phyloP scores from a whole-genome alignment of 1,139 yeast species.

The Debaryomyces robertsiae region DNA sequence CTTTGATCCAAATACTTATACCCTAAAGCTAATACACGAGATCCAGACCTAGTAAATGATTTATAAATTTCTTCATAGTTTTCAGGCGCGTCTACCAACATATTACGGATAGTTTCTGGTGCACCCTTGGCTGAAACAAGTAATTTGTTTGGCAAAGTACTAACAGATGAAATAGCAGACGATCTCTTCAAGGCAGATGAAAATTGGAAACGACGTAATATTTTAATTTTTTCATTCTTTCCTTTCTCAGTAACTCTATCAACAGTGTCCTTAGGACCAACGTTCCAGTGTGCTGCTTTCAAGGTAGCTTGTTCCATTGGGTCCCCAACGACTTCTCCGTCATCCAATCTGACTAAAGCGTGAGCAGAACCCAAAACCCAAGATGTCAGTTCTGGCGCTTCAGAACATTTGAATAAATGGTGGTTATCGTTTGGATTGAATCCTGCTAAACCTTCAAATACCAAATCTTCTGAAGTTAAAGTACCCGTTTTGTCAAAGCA shows the following conservation, averaged over 20 bases:
- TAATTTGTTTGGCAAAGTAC: slow-evolving; percentile 51
- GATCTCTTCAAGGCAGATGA: slow-evolving; percentile 96
- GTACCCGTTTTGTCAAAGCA: slow-evolving; percentile 99
- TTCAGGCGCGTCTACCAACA: slow-evolving; percentile 72
- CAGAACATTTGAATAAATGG: slow-evolving; percentile 58
- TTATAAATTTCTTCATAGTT: slow-evolving; percentile 85
- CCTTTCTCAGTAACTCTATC: slow-evolving; percentile 42
- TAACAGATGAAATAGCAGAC: slow-evolving; percentile 75
- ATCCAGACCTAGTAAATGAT: slow-evolving; percentile 91
- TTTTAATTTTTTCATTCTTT: slow-evolving; percentile 59
- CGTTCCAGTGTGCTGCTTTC: slow-evolving; percentile 83
- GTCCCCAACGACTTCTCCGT: slow-evolving; percentile 97
- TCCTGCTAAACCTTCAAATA: slow-evolving; percentile 96
- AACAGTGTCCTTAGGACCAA: slow-evolving; percentile 72
- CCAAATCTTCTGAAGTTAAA: slow-evolving; percentile 93
- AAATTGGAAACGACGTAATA: slow-evolving; percentile 93
- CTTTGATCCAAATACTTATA: slow-evolving; percentile 68
- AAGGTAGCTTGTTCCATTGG: slow-evolving; percentile 98
- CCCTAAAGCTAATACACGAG: slow-evolving; percentile 94
- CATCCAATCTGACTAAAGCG: slow-evolving; percentile 89
- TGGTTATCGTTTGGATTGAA: slow-evolving; percentile 57
- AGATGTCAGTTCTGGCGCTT: slow-evolving; percentile 66
- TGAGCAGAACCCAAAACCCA: slow-evolving; percentile 92
- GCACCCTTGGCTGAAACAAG: slow-evolving; percentile 97
- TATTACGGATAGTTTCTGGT: slow-evolving; percentile 90